Percentiles rank a stretch among this genome's conserved stretches.
Conservation (phyloP, 345 rosid genomes). For the Citrus cavaleriei region DNA sequence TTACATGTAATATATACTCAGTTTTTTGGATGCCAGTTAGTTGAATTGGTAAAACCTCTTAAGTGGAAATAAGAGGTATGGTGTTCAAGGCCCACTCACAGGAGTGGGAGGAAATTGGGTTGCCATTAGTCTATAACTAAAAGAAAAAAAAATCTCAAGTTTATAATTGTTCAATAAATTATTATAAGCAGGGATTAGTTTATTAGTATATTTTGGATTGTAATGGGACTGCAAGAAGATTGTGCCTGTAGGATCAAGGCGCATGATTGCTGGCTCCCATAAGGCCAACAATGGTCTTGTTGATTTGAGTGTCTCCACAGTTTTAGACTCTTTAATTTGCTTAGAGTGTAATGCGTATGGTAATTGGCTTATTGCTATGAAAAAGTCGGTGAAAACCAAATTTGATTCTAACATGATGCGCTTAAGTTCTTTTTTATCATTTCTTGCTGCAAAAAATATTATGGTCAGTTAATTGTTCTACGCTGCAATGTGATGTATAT, state of each 20-base stretch:
- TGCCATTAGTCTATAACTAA: too few species aligned
- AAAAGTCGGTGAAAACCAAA: not conserved
- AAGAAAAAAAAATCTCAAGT: too few species aligned
- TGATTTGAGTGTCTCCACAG: not conserved
- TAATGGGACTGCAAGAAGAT: not conserved
- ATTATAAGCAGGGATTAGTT: not conserved
- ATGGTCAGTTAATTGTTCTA: not conserved
- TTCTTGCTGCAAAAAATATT: not conserved
- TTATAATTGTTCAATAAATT: too few species aligned
- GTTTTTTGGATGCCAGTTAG: not conserved
- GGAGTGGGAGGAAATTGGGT: too few species aligned
- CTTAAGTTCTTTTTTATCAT: not conserved
- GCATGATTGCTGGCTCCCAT: too few species aligned
- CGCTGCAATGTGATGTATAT: not conserved
- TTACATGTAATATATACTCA: not conserved
- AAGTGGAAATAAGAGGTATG: too few species aligned
- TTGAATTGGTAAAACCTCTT: too few species aligned
- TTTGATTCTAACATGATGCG: not conserved
- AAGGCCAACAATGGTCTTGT: not conserved
- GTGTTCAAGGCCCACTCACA: too few species aligned
- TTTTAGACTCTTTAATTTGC: not conserved
- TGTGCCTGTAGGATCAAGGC: not conserved
- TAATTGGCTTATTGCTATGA: not conserved
- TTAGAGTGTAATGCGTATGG: not conserved
- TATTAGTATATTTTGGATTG: not conserved